Evolutionary conservation across 2,329 filamentous ascomycete species (phyloP), one percentile per base, ranked within the genome.

Genomic region (Exophiala viscosa): DNA sequence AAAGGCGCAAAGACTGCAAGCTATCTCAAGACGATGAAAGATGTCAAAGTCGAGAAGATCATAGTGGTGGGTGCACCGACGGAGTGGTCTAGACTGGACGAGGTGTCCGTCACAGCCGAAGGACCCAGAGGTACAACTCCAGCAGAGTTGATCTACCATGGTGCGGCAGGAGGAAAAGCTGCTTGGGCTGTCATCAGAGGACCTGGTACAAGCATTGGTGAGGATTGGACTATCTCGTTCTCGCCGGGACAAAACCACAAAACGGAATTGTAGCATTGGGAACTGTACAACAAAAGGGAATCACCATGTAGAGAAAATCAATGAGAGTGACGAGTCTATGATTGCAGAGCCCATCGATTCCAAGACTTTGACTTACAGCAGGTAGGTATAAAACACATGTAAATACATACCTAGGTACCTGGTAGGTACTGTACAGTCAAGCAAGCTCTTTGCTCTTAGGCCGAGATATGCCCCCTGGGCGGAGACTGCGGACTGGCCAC

Each of bases 21-120:
- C 32, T 97, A 90, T 76, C 72, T 91, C 57, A 88, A 92, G 77
- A 77, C 73, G 5, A 95, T 96, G 86, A 78, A 80, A 28, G 77
- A 81, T 40, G 90, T 97, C 2, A 75, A 79, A 6, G 83, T 97
- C 1, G 90, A 96, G 74, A 90, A 87, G 72, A 80, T 97, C 50
- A 77, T 97, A 42, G 64, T 99, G 44, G 83, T 97, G 15, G 89
- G 88, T 40, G 89, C 88, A 2, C 88, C 90, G 1, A 75, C 78
- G 32, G 71, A 74, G 15, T 96, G 90, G 91, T 80, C 80, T 57
- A 74, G 73, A 44, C 86, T 82, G 73, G 76, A 71, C 58, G 78
- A 76, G 59, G 85, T 84, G 1, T 67, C 65, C 5, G 67, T 76
- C 28, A 66, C 67, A 8, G 71, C 79, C 69, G 64, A 78, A 81